phyloP scores from a whole-genome alignment of 371 early-diverging fungal species.

The Parasitella parasitica region DNA sequence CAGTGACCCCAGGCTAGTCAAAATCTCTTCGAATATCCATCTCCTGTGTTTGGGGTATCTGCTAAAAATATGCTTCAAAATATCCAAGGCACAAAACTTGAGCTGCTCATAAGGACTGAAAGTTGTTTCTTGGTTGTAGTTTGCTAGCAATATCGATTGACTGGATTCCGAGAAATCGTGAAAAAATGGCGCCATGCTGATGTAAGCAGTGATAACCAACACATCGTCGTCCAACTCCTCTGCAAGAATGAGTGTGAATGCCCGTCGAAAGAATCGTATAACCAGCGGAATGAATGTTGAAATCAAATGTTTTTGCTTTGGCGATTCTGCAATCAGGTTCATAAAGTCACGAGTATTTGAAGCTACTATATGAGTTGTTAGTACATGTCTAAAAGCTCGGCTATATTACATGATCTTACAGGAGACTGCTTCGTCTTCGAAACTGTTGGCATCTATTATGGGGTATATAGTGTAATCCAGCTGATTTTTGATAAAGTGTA shows the following conservation, averaged over 20 bases:
- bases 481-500: conserved; percentile 31
- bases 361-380: conserved; percentile 15
- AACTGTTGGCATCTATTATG: conserved; percentile 27
- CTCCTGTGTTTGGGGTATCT: conserved; percentile 62
- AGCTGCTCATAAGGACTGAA: conserved; percentile 50
- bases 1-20: conserved; percentile 68
- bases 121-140: conserved; percentile 3
- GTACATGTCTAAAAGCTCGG: not conserved
- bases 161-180: conserved; percentile 30
- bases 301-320: conserved; percentile 14
- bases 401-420: conserved; percentile 15
- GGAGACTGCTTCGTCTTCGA: conserved; percentile 23
- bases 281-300: conserved; percentile 26
- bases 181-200: conserved; percentile 42
- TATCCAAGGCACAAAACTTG: conserved; percentile 46
- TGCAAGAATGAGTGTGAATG: conserved; percentile 15
- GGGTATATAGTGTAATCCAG: conserved; percentile 43
- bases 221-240: conserved; percentile 40
- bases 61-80: conserved; percentile 62
- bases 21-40: conserved; percentile 85
- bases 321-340: conserved; percentile 10
- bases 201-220: conserved; percentile 37
- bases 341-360: conserved; percentile 19
- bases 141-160: conserved; percentile 9
- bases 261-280: conserved; percentile 29